Percentiles rank a stretch among this genome's conserved stretches.
Evolutionary conservation across 495 filamentous ascomycete genomes (phyloP).

Genomic region (Penicillium coprophilum): DNA sequence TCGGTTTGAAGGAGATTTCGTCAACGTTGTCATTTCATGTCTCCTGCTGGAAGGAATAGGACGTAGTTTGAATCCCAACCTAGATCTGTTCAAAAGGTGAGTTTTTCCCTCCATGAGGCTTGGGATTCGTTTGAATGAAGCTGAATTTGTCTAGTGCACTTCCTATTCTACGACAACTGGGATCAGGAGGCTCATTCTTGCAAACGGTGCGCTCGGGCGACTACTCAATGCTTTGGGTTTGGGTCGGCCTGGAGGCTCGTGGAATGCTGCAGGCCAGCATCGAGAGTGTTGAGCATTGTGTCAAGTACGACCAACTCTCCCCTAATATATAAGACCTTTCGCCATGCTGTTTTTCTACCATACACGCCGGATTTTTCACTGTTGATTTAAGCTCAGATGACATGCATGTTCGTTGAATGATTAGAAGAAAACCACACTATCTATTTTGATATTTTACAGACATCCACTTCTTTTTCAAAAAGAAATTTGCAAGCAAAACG

Average conservation of each 20-base stretch:
- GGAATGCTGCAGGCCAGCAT: slow-evolving; percentile 83
- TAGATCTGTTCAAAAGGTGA: slow-evolving; percentile 84
- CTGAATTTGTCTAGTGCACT: slow-evolving; percentile 59
- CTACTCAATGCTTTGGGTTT: slow-evolving; percentile 90
- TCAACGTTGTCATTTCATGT: slow-evolving; percentile 96
- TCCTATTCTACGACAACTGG: slow-evolving; percentile 86
- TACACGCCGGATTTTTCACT: slow-evolving; percentile 4
- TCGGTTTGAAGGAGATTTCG: slow-evolving; percentile 93
- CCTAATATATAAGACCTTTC: slow-evolving; percentile 65
- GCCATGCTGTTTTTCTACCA: slow-evolving; percentile 9
- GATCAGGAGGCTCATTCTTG: slow-evolving; percentile 57
- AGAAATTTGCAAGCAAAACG: not conserved
- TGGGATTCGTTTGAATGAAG: not conserved
- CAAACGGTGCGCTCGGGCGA: slow-evolving; percentile 63
- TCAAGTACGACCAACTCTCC: slow-evolving; percentile 78
- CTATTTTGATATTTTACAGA: not conserved
- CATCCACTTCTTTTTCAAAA: not conserved
- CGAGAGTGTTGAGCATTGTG: slow-evolving; percentile 82
- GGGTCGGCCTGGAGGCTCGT: slow-evolving; percentile 87
- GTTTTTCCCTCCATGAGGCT: slow-evolving; percentile 14
- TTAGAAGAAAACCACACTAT: not conserved
- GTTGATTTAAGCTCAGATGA: slow-evolving; percentile 4
- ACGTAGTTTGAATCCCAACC: slow-evolving; percentile 74
- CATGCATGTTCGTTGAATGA: slow-evolving; percentile 3
- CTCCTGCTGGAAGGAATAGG: slow-evolving; percentile 94